Evolutionary conservation across 179 eudicot species (phyloP).

Genomic region (Spinacia oleracea): DNA sequence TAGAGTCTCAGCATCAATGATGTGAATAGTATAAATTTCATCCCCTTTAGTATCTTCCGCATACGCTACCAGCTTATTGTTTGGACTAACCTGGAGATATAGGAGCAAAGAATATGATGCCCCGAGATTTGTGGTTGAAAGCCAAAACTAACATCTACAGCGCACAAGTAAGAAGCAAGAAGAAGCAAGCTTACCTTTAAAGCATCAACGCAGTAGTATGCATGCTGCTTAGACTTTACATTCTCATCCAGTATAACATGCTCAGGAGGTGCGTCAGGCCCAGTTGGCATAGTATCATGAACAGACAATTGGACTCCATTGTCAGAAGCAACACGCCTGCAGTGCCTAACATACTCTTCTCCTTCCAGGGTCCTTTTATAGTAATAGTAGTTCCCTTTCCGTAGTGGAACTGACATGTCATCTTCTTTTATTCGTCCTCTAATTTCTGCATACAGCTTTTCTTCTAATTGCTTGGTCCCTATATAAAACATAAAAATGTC

Average conservation of each 20-base stretch:
- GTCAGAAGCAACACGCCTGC: conserved; percentile 58
- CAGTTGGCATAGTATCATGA: conserved; percentile 74
- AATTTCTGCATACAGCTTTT: conserved; percentile 67
- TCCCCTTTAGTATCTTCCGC: conserved; percentile 95
- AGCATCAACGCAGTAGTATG: conserved; percentile 58
- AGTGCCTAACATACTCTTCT: conserved; percentile 78
- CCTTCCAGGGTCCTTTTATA: conserved; percentile 74
- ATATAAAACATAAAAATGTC: background rate
- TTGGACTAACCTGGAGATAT: conserved; percentile 67
- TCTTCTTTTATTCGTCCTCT: conserved; percentile 88
- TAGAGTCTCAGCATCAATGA: conserved; percentile 70
- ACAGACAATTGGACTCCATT: conserved; percentile 44
- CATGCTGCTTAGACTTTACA: conserved; percentile 61
- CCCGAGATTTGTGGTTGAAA: background rate
- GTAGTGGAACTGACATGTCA: conserved; percentile 76
- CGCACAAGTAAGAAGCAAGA: background rate
- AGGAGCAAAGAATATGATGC: conserved; percentile 6
- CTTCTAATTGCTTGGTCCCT: conserved; percentile 74
- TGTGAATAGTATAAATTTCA: conserved; percentile 65
- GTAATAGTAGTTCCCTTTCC: conserved; percentile 75
- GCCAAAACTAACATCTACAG: background rate
- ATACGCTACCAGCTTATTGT: conserved; percentile 80
- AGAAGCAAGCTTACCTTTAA: conserved; percentile 45
- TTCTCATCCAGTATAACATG: conserved; percentile 85
- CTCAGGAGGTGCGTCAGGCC: conserved; percentile 79